Percentiles rank a stretch among this genome's conserved stretches.
Evolutionary conservation across 2,329 filamentous ascomycete genomes (phyloP).

Genomic region (Hypoxylon sp.): DNA sequence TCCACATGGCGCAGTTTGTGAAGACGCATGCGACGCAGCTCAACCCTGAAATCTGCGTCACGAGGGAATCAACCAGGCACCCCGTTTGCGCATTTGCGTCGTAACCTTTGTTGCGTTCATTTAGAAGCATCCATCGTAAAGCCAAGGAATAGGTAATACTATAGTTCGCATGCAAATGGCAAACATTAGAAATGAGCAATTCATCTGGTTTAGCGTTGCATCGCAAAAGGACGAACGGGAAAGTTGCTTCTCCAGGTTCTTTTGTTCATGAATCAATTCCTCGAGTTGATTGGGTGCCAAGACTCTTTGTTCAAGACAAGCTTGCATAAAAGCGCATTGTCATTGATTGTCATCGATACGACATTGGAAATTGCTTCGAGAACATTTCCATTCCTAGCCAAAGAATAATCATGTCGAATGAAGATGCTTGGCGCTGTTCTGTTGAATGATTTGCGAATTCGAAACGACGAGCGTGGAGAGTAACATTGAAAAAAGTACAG

Average conservation of each 20-base stretch:
- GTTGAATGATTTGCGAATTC: constrained; percentile 34
- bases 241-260: constrained; percentile 7
- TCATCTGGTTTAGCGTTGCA: constrained; percentile 18
- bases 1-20: constrained; percentile 40
- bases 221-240: constrained; percentile 11
- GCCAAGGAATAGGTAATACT: constrained; percentile 6
- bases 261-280: constrained; percentile 28
- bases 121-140: constrained; percentile 11
- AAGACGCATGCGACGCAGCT: constrained; percentile 37
- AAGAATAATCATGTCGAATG: constrained; percentile 20
- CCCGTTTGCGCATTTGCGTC: constrained; percentile 39
- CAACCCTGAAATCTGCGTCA: constrained; percentile 34
- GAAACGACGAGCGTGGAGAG: constrained; percentile 28
- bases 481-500: constrained; percentile 27
- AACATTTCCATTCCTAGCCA: constrained; percentile 27
- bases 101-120: constrained; percentile 32
- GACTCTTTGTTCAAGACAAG: constrained; percentile 25
- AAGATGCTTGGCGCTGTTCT: constrained; percentile 25
- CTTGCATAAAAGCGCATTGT: constrained; percentile 38
- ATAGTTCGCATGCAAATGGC: constrained; percentile 18
- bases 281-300: constrained; percentile 17
- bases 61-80: constrained; percentile 40
- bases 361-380: constrained; percentile 38
- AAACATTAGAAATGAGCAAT: constrained; percentile 16
- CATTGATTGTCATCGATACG: constrained; percentile 27